Evolutionary conservation across 2,329 filamentous ascomycete genomes (phyloP), one percentile per base, ranked within the genome.

Genomic region (Mycosphaerelloides madeirae): DNA sequence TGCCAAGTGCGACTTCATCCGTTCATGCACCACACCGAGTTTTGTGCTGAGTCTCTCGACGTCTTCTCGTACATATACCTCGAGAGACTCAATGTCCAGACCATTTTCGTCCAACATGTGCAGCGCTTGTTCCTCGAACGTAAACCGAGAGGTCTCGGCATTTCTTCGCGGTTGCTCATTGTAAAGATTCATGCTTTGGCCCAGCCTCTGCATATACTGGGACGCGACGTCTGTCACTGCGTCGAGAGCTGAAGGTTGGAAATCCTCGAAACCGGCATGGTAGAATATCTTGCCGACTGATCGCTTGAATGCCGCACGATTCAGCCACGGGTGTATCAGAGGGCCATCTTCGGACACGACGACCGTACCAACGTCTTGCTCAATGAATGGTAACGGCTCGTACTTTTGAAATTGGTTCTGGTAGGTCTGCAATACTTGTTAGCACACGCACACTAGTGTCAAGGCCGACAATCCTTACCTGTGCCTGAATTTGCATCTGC

Each of bases 371-470:
- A 93, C 82, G 61, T 97, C 93, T 32, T 80, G 77, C 68, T 98
- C 93, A 14, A 84, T 70, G 52, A 98, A 96, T 0, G 88, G 87
- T 62, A 91, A 84, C 1, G 86, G 86, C 51, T 95, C 87, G 62
- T 95, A 95, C 68, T 95, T 96, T 53, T 91, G 89, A 59, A 98
- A 98, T 65, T 98, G 93, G 61, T 98, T 98, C 61, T 90, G 86
- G 64, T 98, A 98, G 63, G 95, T 86, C 85, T 93, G 57, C 22
- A 25, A 14, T 7, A 29, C 13, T 25, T 31, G 47, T 56, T 16
- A 62, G 57, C 31, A 53, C 22, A 33, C 32, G 9, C 43, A 19
- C 37, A n/a, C n/a, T n/a, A 33, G 38, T 29, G 9, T 29, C 3
- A 18, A 39, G 28, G 14, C 20, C 7, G 11, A 9, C 6, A 15